Conservation (phyloP, 805 yeast genomes). For the Candida berthetii region DNA sequence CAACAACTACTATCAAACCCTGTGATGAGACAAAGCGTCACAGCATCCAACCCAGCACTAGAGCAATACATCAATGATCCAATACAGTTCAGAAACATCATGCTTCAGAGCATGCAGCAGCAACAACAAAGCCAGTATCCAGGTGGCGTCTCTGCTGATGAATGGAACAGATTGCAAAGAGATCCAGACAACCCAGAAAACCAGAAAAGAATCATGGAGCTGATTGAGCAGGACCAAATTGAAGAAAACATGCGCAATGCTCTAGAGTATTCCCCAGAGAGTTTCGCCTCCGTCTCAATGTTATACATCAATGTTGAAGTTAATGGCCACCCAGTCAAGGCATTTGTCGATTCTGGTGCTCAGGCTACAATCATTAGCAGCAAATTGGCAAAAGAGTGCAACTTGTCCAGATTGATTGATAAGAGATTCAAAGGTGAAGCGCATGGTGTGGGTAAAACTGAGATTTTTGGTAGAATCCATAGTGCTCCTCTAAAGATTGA, state of each 20-base stretch:
- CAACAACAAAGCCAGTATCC: constrained; percentile 21
- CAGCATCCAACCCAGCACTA: constrained; percentile 39
- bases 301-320: constrained; percentile 72
- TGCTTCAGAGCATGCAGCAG: constrained; percentile 28
- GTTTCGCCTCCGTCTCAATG: constrained; percentile 80
- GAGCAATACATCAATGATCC: constrained; percentile 41
- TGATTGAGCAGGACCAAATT: constrained; percentile 64
- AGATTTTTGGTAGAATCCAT: constrained; percentile 80
- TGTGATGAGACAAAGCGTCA: constrained; percentile 27
- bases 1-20: constrained; percentile 41
- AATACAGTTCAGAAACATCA: constrained; percentile 34
- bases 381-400: constrained; percentile 64
- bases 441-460: constrained; percentile 81
- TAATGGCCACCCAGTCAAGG: constrained; percentile 77
- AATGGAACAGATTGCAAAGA: constrained; percentile 45
- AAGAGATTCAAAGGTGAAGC: constrained; percentile 77
- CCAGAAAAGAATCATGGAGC: constrained; percentile 58
- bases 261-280: constrained; percentile 83
- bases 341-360: constrained; percentile 97
- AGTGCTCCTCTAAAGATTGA: constrained; percentile 83
- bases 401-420: constrained; percentile 70
- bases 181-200: constrained; percentile 70
- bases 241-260: constrained; percentile 80
- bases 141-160: constrained; percentile 34
- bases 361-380: constrained; percentile 84